Evolutionary conservation across 306 rosid species (phyloP), one percentile per base, ranked within the genome.

Genomic region (Albizia julibrissin): DNA sequence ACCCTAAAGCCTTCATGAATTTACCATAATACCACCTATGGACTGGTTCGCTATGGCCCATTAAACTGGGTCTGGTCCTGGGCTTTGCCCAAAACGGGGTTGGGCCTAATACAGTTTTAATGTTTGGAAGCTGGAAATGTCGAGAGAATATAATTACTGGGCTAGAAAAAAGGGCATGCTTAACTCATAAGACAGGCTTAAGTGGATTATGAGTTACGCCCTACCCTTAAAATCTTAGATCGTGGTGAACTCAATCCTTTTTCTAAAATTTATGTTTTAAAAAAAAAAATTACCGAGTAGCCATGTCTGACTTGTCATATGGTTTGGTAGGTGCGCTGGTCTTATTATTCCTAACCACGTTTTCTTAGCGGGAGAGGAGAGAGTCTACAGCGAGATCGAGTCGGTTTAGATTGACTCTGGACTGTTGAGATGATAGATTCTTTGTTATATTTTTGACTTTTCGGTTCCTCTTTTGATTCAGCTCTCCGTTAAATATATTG

Each of bases 371-470:
- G 5, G 50, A 21, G 74, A 46, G 26, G 54, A 49, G 27, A n/a
- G 29, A 10, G 65, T 5, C 54, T 0, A 27, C 74, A 11, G 13
- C 19, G 74, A 69, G 74, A 40, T 69, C 74, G 74, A 69, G 34
- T 69, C 74, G 46, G 21, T 72, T 73, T 21, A 3, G 44, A 24
- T 33, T 56, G 77, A 56, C 77, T 3, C 10, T 34, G 69, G 56
- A 65, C 76, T 66, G 24, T 56, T 72, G 21, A 44, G 56, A 64
- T 10, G 77, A 70, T 10, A 13, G 31, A 9, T 29, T 54, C 70
- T 3, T 79, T 73, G 9, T 52, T 64, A 67, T 21, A 39, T 42
- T 42, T 6, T 79, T 74, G 81, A 79, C 87, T 84, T 79, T 52
- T 73, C 12, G 43, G 19, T 40, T 72, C 58, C 47, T 49, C 64